Conservation (phyloP, 1,284 basidiomycete genomes). For the Ceratobasidium theobromae region DNA sequence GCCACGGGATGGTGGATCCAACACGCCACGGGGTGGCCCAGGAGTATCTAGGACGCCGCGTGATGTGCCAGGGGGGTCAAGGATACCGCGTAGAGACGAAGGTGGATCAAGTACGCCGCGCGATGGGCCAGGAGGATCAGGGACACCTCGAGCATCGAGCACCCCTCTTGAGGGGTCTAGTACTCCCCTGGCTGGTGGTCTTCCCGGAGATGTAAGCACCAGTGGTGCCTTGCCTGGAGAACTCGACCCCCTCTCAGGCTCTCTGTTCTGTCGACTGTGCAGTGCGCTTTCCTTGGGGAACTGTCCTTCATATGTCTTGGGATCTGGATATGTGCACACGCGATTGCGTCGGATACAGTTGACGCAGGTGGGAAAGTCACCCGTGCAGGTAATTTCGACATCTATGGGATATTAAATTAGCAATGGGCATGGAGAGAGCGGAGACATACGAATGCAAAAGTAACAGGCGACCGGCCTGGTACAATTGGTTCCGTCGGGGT, state of each 20-base stretch:
- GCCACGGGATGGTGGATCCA: neutral
- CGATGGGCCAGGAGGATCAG: neutral
- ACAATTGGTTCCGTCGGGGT: conserved; percentile 18
- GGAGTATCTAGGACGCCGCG: neutral
- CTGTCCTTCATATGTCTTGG: neutral
- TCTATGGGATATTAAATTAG: neutral
- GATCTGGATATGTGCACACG: conserved; percentile 4
- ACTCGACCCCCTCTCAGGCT: neutral
- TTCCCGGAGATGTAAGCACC: neutral
- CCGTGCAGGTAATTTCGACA: conserved; percentile 7
- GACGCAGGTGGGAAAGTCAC: conserved; percentile 14
- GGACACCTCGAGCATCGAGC: too few relatives aligned
- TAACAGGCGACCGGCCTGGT: conserved; percentile 23
- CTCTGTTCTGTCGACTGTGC: conserved; percentile 1
- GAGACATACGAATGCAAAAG: conserved; percentile 11
- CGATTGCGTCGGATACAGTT: conserved; percentile 15
- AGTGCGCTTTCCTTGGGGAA: conserved; percentile 14
- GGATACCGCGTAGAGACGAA: neutral
- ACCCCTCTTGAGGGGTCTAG: too few relatives aligned
- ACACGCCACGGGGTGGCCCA: neutral
- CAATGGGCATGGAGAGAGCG: neutral
- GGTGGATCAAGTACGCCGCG: neutral
- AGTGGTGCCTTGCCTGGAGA: neutral
- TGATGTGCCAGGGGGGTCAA: neutral
- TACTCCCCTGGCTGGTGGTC: too few relatives aligned